These are phyloP conservation scores for Debaryomycetaceae sp. DNA, from an alignment of 1,139 yeast genomes.

Conservation along the genomic window DNA sequence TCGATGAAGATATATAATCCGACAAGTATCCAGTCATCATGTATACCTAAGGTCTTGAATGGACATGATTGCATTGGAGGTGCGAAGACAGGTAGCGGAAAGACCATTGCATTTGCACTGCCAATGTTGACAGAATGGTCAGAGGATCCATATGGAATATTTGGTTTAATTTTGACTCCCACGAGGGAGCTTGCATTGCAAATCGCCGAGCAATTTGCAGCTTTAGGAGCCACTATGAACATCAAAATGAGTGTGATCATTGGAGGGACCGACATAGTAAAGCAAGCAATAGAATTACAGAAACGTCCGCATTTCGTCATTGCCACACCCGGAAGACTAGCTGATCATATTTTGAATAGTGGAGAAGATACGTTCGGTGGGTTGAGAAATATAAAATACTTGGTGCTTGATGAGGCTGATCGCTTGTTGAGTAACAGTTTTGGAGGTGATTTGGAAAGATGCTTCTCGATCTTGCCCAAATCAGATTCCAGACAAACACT, in stretches of 20 bases:
- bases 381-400: conserved; percentile 66
- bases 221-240: conserved; percentile 86
- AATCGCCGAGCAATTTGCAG: conserved; percentile 94
- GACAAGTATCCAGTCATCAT: conserved; percentile 80
- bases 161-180: conserved; percentile 86
- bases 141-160: conserved; percentile 89
- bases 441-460: conserved; percentile 70
- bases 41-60: conserved; percentile 79
- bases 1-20: conserved; percentile 84
- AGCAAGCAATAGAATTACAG: conserved; percentile 79
- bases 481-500: conserved; percentile 77
- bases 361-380: conserved; percentile 89
- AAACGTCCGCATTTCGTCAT: conserved; percentile 88
- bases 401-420: conserved; percentile 97
- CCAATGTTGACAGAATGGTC: conserved; percentile 96
- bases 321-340: conserved; percentile 97
- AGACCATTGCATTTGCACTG: conserved; percentile 94
- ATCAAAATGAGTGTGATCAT: conserved; percentile 77
- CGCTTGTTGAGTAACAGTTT: conserved; percentile 80
- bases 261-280: conserved; percentile 92
- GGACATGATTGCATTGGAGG: conserved; percentile 97
- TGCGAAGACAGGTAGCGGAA: conserved; percentile 98
- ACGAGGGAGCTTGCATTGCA: conserved; percentile 95
- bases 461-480: conserved; percentile 69
- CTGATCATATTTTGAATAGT: conserved; percentile 84